Conservation (phyloP, 495 filamentous ascomycete genomes). For the Chaetomium fimeti region DNA sequence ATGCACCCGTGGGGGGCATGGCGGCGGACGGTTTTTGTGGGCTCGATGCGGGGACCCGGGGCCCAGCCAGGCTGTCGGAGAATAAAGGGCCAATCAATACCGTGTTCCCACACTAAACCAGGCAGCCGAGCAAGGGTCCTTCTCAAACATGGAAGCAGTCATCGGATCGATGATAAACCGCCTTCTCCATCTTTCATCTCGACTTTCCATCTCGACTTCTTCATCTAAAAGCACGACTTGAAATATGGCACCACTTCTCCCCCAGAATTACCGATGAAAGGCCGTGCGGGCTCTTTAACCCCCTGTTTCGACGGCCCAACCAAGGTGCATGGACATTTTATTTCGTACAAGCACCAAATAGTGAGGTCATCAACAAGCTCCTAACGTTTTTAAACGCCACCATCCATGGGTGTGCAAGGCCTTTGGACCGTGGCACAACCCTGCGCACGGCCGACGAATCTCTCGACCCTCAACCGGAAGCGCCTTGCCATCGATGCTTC, state of each 20-base stretch:
- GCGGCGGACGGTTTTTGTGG: background rate
- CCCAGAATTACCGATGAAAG: background rate
- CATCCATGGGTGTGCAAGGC: constrained; percentile 99
- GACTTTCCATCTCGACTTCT: background rate
- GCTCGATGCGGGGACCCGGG: too few species aligned
- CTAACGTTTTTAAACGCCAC: constrained; percentile 3
- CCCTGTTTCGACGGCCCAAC: too few species aligned
- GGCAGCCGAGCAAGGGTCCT: constrained; percentile 18
- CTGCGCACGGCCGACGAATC: constrained; percentile 84
- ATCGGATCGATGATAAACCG: constrained; percentile 7
- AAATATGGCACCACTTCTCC: background rate
- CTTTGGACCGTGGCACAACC: constrained; percentile 95
- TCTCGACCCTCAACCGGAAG: constrained; percentile 92
- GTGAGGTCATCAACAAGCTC: background rate
- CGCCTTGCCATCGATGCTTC: constrained; percentile 95
- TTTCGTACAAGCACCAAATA: background rate
- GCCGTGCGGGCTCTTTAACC: background rate
- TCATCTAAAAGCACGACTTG: too few species aligned
- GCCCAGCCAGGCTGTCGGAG: background rate
- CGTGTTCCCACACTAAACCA: background rate
- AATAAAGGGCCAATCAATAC: constrained; percentile 19
- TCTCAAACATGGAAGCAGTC: background rate
- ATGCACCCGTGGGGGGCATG: too few species aligned
- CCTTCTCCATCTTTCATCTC: background rate
- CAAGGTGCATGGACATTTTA: background rate